Evolutionary conservation across 2,329 filamentous ascomycete species (phyloP), one percentile per base, ranked within the genome.

Genomic region (Chalaropsis ovoidea): DNA sequence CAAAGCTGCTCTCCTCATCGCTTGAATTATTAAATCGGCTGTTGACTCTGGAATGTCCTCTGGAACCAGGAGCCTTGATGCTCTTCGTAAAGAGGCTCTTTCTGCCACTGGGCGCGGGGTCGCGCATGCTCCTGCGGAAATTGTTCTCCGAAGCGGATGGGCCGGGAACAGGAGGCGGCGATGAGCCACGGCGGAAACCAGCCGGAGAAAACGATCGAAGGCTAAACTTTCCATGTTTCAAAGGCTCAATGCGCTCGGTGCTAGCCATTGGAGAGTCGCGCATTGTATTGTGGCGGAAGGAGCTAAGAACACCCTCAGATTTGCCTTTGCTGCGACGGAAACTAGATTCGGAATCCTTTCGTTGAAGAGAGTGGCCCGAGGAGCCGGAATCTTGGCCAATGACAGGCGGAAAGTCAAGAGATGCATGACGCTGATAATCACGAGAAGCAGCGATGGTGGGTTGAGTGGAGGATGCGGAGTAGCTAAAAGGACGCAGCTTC

Each of bases 1-100:
- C 24, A 19, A 19, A 27, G 27, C 49, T 19, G 22, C 78, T 78
- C 19, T 82, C 79, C 60, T 88, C 86, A 65, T 90, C 87, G 71
- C 87, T 90, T 0, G 87, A 90, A 70, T 90, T 86, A 0, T 78
- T 83, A 70, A 90, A 88, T 0, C 87, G 84, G 70, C 83, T 86
- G 41, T 17, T 19, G 19, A 13, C 13, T 27, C 45, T 61, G 41
- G n/a, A 5, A 17, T 27, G 64, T 10, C 27, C n/a, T 17, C 49
- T 43, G 10, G 39, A 31, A 27, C 72, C 75, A 71, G 69, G 70
- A 17, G 68, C 71, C 24, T 67, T 72, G 39, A 70, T 72, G 43
- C 70, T 58, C 76, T 13, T 76, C 76, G 1, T 82, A 80, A 43
- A 87, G 1, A 61, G 41, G 35, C 65, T 54, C 72, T 41, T 72